Evolutionary conservation across 2,329 filamentous ascomycete species (phyloP), one percentile per base, ranked within the genome.

Genomic region (Coniochaeta hoffmannii): DNA sequence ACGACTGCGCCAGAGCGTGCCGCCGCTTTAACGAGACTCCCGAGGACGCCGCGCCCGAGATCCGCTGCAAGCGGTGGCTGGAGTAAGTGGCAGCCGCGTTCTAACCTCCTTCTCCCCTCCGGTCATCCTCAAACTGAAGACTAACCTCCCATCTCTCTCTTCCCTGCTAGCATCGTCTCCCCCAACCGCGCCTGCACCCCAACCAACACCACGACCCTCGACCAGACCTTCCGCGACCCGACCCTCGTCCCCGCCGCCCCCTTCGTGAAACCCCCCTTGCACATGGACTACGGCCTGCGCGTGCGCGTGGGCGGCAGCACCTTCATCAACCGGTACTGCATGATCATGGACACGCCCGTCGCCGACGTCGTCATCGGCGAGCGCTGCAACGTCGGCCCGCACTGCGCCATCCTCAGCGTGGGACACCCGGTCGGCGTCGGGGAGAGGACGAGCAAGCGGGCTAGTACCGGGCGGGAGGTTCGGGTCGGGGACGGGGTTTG

Each of bases 401-500:
- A 67, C 38, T 68, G 69, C 34, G 58, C 50, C 44, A 66, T 71
- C 50, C 62, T 63, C 53, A 56, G 60, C 53, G 67, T 68, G 17
- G 61, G 63, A 11, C 66, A 69, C 53, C 62, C 64, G 5, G 49
- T 64, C 15, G 56, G 55, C 11, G 59, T 61, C 10, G 60, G 64
- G 56, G 66, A 66, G 53, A 60, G 65, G 15, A 56, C 55, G 1
- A 55, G 58, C 6, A 60, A 59, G 55, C 58, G 61, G 28, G 56
- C 55, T 28, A 68, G 66, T 55, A 63, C 63, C 30, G 67, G 67
- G 12, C 62, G 63, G 17, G 62, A 59, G 4, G 67, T 74, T 31
- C 63, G 58, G 1, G 71, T 75, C 50, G 70, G 67, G 1, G 62
- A 73, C 36, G 64, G 70, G 35, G 71, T 71, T 30, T 75, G 71